Base-by-base conservation (phyloP, 768 basidiomycete species). In the Trametes coccinea region DNA sequence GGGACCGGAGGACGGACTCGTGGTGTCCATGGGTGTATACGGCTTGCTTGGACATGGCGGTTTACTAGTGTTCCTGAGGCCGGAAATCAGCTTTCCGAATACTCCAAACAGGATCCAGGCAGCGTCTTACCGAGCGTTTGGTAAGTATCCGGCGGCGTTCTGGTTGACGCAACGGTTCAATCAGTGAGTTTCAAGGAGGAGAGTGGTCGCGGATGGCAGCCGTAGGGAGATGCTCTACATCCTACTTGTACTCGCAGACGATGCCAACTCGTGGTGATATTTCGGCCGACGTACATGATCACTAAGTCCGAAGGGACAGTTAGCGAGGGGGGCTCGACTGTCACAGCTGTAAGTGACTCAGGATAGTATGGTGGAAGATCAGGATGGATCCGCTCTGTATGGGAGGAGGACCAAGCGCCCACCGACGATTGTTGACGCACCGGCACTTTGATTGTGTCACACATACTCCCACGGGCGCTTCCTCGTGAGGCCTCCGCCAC, bases 21-120 rank as follows among this genome's bases (percentile, higher is more conserved):
- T 69, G 65, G 56, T 63, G 63, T 39, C 68, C 59, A 48, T 71
- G 61, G 30, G 62, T 67, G 62, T 72, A 67, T 14, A 59, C 64
- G 9, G 45, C 40, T 29, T 52, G 16, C 14, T 53, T 22, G 2
- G 59, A 44, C 59, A 60, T 60, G 37, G 33, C 17, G 17, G 14
- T 34, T 17, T 29, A 16, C 8, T 40, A 27, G 10, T 33, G 2
- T 14, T 30, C 14, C 14, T 8, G 14, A 9, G 4, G 5, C 14
- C n/a, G 41, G 41, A 5, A 43, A 11, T 37, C 34, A 37, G 34
- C 11, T 11, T 37, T 37, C 34, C 34, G 34, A 37, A 11, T 37
- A 37, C 11, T 0, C 11, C 34, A 37, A 37, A 5, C 11, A 37
- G 34, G 6, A 37, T 1, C 34, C 11, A 11, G 6, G 41, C 0